Base-by-base conservation (phyloP, 805 yeast species). In the Candida dajiaensis region DNA sequence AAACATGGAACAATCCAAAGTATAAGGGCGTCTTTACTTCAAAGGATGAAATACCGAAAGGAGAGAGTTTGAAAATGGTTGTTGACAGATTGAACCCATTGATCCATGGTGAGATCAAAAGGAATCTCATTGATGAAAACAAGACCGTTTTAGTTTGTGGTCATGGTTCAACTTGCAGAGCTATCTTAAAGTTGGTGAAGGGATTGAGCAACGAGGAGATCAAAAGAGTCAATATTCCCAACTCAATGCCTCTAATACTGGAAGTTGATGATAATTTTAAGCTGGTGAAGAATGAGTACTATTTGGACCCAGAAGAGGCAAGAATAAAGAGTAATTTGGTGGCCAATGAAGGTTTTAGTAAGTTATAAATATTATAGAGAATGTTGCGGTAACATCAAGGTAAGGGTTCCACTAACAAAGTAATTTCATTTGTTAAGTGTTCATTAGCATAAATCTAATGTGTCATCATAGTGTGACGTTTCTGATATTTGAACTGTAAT, bases 111-210 rank as follows among this genome's bases (percentile, higher is more conserved):
- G 70, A 72, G 41, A 72, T 74, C n/a, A 71, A 81, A 39, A 63
- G 68, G 40, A 76, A 74, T 51, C 66, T 80, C 52, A 61, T 66
- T 54, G 61, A 66, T 7, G 61, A 65, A 6, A 77, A 73, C 37
- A 77, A 80, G 59, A 77, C 80, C 29, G 83, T 85, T 16, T 62
- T 86, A 47, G 66, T 85, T 50, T 85, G 86, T 43, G 88, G 87
- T 13, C 95, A 86, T 72, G 95, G 95, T 38, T 81, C 87, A 62
- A 79, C 90, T 6, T 85, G 85, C 50, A 74, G 95, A 62, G 86
- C 89, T 9, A 68, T 86, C 48, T 73, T 85, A 55, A 86, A 85
- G 65, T 73, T 81, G 55, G 63, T 86, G 53, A 85, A 82, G 66
- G 69, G 70, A 16, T 77, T 86, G 37, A 72, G 80, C 42, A 89